phyloP scores from a whole-genome alignment of 1,284 basidiomycete genomes.

The Cyathus pygmaeus region DNA sequence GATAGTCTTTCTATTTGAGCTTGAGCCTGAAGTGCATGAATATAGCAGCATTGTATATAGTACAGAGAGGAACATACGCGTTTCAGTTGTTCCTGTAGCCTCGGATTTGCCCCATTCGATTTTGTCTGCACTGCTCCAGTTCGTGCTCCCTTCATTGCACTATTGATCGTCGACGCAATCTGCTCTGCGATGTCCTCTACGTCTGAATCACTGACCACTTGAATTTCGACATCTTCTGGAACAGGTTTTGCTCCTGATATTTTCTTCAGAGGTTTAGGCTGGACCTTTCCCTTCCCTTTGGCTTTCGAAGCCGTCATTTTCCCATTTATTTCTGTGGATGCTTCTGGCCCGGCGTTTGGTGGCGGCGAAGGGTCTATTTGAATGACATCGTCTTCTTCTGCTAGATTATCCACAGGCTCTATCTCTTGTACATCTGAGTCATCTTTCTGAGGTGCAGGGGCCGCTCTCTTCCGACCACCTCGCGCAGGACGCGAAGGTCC shows the following conservation, averaged over 20 bases:
- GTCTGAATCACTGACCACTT: conserved; percentile 23
- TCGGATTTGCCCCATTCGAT: conserved; percentile 22
- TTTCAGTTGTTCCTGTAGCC: conserved; percentile 32
- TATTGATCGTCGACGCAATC: conserved; percentile 17
- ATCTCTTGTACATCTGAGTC: conserved; percentile 7
- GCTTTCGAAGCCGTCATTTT: conserved; percentile 35
- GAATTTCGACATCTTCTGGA: conserved; percentile 34
- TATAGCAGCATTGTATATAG: not conserved
- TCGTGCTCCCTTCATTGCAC: conserved; percentile 3
- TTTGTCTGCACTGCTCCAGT: conserved; percentile 11
- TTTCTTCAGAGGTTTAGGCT: conserved; percentile 6
- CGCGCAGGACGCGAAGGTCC: conserved; percentile 19
- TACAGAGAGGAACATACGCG: conserved; percentile 13
- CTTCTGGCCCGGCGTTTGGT: conserved; percentile 9
- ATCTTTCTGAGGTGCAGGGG: conserved; percentile 7
- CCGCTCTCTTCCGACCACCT: conserved; percentile 26
- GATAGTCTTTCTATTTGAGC: conserved; percentile 58
- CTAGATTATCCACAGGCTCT: conserved; percentile 16
- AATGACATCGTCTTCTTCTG: conserved; percentile 21
- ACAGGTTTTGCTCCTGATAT: conserved; percentile 26
- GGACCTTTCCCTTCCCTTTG: conserved; percentile 46
- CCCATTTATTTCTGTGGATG: conserved; percentile 20
- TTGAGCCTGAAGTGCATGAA: conserved; percentile 46
- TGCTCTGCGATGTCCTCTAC: conserved; percentile 19
- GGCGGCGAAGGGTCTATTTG: conserved; percentile 15